Percentiles rank a stretch among this genome's conserved stretches.
phyloP scores from a whole-genome alignment of 495 filamentous ascomycete species.

The Cryomyces antarcticus region DNA sequence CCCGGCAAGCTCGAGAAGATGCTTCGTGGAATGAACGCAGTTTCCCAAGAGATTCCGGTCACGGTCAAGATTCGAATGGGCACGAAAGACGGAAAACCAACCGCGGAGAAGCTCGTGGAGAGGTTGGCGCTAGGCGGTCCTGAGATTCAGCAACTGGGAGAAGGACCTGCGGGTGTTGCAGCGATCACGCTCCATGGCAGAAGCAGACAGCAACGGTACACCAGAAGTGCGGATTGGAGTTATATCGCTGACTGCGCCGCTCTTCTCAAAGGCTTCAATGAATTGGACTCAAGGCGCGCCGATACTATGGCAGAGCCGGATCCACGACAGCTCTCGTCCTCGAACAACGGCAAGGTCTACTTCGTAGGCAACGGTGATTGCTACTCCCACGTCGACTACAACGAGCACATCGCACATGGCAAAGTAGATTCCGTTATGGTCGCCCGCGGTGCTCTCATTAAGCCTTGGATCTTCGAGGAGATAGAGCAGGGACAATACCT shows the following conservation, averaged over 20 bases:
- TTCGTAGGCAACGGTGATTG: conserved; percentile 95
- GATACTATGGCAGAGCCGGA: conserved; percentile 70
- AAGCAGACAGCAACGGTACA: conserved; percentile 86
- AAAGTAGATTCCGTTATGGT: conserved; percentile 82
- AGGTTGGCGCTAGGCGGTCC: conserved; percentile 59
- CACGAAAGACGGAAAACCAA: conserved; percentile 58
- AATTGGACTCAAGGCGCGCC: conserved; percentile 33
- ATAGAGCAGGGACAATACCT: conserved; percentile 81
- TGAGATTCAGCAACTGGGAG: conserved; percentile 37
- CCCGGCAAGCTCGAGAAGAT: conserved; percentile 76
- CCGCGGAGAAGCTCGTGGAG: conserved; percentile 59
- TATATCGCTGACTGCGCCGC: conserved; percentile 84
- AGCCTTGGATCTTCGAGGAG: conserved; percentile 96
- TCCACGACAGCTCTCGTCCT: conserved; percentile 25
- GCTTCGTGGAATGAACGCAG: conserved; percentile 80
- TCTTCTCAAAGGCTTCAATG: conserved; percentile 57
- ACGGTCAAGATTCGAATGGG: conserved; percentile 91
- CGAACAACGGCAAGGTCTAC: conserved; percentile 43
- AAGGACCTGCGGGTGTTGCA: conserved; percentile 60
- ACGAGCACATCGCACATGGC: conserved; percentile 50
- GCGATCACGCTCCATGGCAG: conserved; percentile 88
- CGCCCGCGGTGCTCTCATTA: conserved; percentile 76
- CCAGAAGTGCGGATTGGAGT: conserved; percentile 67
- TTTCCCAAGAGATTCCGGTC: conserved; percentile 72
- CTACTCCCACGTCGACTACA: conserved; percentile 81